Conservation (phyloP, 1,284 basidiomycete species). For the Ceratobasidium sp. region DNA sequence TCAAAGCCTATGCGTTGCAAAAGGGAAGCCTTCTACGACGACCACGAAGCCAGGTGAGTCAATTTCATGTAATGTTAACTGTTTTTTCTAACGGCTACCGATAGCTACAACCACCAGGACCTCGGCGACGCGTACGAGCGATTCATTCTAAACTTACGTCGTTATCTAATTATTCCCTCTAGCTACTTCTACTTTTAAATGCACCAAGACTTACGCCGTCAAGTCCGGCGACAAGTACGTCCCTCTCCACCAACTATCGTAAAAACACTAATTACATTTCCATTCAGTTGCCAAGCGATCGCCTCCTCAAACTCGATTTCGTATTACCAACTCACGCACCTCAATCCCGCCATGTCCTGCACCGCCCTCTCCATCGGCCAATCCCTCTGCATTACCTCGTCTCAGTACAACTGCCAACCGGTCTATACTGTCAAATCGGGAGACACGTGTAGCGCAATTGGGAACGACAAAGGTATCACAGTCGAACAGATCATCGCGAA, state of each 20-base stretch:
- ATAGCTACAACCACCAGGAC: not conserved
- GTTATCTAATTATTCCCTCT: not conserved
- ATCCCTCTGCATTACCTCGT: not conserved
- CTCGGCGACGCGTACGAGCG: not conserved
- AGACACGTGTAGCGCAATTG: too few species aligned
- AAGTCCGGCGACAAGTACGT: constrained; percentile 26
- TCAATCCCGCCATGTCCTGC: constrained; percentile 9
- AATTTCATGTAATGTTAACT: not conserved
- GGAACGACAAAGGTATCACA: too few species aligned
- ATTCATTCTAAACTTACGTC: not conserved
- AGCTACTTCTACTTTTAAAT: not conserved
- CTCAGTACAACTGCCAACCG: not conserved
- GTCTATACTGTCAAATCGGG: too few species aligned
- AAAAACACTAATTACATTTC: not conserved
- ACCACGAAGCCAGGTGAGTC: not conserved
- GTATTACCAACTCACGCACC: constrained; percentile 17
- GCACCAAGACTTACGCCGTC: constrained; percentile 12
- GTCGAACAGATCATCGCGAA: too few species aligned
- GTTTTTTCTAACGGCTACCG: not conserved
- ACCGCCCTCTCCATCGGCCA: constrained; percentile 17
- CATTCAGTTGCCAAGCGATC: constrained; percentile 1
- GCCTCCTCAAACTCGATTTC: not conserved
- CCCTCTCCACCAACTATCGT: too few species aligned
- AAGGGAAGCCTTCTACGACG: not conserved
- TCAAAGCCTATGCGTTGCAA: constrained; percentile 1